phyloP scores from a whole-genome alignment of 371 early-diverging fungal species.

The Coemansia sp. region DNA sequence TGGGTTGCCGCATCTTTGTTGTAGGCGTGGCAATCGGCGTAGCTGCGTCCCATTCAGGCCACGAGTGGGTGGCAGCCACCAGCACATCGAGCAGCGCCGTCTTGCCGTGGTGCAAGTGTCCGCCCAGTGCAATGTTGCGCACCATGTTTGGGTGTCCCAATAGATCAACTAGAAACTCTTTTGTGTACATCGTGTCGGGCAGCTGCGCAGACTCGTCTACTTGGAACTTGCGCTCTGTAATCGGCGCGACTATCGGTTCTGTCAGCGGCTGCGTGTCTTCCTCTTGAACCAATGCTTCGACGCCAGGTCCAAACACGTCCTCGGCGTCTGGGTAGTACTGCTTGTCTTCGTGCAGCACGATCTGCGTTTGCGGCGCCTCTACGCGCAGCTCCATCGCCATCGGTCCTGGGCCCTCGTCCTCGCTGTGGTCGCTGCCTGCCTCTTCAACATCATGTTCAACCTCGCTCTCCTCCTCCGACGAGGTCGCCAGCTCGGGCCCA shows the following conservation, averaged over 20 bases:
- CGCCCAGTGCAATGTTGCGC: constrained; percentile 88
- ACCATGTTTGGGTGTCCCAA: constrained; percentile 77
- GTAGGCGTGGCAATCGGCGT: constrained; percentile 47
- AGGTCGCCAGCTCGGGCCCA: constrained; percentile 85
- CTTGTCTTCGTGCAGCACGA: constrained; percentile 96
- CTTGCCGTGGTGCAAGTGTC: constrained; percentile 97
- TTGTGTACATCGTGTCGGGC: constrained; percentile 80
- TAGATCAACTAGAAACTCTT: constrained; percentile 90
- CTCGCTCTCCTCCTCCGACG: constrained; percentile 54
- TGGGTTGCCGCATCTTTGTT: constrained; percentile 32
- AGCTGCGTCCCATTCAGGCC: constrained; percentile 52
- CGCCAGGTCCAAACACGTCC: constrained; percentile 95
- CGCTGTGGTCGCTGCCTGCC: constrained; percentile 11
- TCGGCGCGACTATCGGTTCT: constrained; percentile 92
- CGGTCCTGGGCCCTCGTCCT: constrained; percentile 7
- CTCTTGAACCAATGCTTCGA: constrained; percentile 94
- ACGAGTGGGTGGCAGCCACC: constrained; percentile 79
- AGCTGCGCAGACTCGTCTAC: constrained; percentile 76
- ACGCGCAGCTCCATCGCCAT: constrained; percentile 27
- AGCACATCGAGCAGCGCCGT: constrained; percentile 92
- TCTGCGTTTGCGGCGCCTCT: constrained; percentile 61
- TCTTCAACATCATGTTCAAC: constrained; percentile 53
- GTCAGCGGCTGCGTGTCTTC: constrained; percentile 97
- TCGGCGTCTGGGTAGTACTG: constrained; percentile 96
- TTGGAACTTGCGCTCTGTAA: constrained; percentile 80